phyloP scores from a whole-genome alignment of 2,329 filamentous ascomycete genomes.

The Helminthosporium solani region DNA sequence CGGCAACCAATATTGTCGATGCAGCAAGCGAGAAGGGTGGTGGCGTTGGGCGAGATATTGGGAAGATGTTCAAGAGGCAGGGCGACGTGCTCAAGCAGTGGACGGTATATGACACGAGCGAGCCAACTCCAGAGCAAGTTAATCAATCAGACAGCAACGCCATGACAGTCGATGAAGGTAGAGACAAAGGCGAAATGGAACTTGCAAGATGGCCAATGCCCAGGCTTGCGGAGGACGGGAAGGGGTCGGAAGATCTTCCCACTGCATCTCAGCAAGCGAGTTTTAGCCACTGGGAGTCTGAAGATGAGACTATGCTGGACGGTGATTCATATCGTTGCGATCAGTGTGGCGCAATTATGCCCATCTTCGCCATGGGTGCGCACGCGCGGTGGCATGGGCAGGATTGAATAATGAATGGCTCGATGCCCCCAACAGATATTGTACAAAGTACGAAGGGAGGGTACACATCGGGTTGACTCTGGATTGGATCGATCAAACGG shows the following conservation, averaged over 20 bases:
- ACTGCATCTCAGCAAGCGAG: conserved; percentile 25
- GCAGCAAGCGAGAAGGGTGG: conserved; percentile 48
- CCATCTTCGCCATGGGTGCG: conserved; percentile 59
- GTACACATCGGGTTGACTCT: too few relatives aligned
- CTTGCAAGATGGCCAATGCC: neutral
- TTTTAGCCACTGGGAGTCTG: conserved; percentile 27
- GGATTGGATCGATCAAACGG: too few relatives aligned
- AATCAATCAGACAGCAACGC: conserved; percentile 6
- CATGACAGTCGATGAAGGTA: conserved; percentile 1
- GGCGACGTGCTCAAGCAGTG: conserved; percentile 69
- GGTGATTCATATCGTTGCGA: conserved; percentile 45
- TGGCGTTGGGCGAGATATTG: conserved; percentile 69
- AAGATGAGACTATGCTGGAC: conserved; percentile 36
- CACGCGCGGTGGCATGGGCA: conserved; percentile 56
- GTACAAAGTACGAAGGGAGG: too few relatives aligned
- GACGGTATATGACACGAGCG: conserved; percentile 53
- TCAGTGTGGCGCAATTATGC: conserved; percentile 56
- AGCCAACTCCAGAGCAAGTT: neutral
- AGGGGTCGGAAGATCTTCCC: conserved; percentile 37
- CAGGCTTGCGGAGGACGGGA: conserved; percentile 2
- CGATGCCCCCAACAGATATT: neutral
- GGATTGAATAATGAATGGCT: conserved; percentile 18
- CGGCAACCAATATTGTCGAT: conserved; percentile 77
- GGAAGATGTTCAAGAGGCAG: conserved; percentile 77
- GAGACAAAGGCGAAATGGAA: conserved; percentile 11